Percentiles rank a stretch among this genome's conserved stretches.
phyloP scores from a whole-genome alignment of 306 rosid genomes.

The Lupinus albus region DNA sequence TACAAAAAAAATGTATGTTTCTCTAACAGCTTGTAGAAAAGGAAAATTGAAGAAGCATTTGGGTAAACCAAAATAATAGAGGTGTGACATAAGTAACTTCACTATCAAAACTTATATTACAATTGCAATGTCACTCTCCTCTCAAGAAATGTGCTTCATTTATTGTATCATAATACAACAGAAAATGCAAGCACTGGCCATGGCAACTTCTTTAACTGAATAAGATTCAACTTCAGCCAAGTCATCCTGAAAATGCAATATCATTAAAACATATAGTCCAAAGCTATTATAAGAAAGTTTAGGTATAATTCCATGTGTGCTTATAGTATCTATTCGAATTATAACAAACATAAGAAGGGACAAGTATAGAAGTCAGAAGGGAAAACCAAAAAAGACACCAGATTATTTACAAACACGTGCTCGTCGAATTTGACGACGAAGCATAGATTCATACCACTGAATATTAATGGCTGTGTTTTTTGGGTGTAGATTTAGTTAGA shows the following conservation, averaged over 20 bases:
- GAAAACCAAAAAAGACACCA: too few species aligned
- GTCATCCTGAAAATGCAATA: conserved; percentile 35
- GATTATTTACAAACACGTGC: too few species aligned
- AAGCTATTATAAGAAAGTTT: too few species aligned
- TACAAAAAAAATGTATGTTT: background rate
- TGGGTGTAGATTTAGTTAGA: too few species aligned
- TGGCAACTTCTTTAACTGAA: background rate
- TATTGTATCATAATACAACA: conserved; percentile 3
- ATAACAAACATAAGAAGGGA: too few species aligned
- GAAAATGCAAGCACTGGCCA: conserved; percentile 23
- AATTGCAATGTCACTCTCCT: conserved; percentile 43
- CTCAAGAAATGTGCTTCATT: conserved; percentile 10
- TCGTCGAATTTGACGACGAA: too few species aligned
- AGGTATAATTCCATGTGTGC: too few species aligned
- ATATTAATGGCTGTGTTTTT: too few species aligned
- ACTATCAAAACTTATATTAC: conserved; percentile 53
- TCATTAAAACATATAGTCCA: background rate
- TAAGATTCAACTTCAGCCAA: background rate
- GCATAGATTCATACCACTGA: too few species aligned
- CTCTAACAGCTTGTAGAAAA: background rate
- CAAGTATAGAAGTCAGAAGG: too few species aligned
- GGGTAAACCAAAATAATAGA: conserved; percentile 44
- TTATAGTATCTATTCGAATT: too few species aligned
- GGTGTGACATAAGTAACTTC: conserved; percentile 47
- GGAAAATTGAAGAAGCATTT: conserved; percentile 5